Evolutionary conservation across 768 basidiomycete genomes (phyloP).

Genomic region (Lactarius trivialis): DNA sequence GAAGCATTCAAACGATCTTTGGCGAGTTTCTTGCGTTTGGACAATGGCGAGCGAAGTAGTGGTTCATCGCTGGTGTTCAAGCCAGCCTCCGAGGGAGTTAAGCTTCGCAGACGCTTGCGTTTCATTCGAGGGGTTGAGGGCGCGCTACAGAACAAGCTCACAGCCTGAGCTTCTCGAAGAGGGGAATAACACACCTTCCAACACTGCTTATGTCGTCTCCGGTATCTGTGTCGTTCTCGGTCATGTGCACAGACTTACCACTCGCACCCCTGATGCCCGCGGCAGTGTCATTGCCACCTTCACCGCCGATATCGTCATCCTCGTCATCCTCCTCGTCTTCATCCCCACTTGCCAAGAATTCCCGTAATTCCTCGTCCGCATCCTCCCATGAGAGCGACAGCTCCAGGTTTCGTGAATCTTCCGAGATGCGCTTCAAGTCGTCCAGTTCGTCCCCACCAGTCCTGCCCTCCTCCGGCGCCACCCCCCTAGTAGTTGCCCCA

Average conservation of each 20-base stretch:
- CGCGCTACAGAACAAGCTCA: constrained; percentile 25
- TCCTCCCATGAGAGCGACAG: constrained; percentile 21
- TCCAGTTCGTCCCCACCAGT: constrained; percentile 22
- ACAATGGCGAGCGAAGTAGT: constrained; percentile 56
- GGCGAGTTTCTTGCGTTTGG: constrained; percentile 74
- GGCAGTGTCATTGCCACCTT: constrained; percentile 30
- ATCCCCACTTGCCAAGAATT: constrained; percentile 22
- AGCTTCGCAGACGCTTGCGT: constrained; percentile 65
- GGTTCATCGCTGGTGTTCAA: constrained; percentile 34
- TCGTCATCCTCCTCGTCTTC: constrained; percentile 24
- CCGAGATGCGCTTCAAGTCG: constrained; percentile 17
- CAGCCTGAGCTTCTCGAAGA: constrained; percentile 2
- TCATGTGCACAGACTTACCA: constrained; percentile 27
- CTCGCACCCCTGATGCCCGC: neutral
- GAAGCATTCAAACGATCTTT: constrained; percentile 60
- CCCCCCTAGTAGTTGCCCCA: constrained; percentile 14
- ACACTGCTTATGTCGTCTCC: constrained; percentile 46
- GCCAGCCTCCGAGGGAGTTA: constrained; percentile 60
- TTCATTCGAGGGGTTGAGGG: constrained; percentile 41
- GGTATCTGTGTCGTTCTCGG: constrained; percentile 44
- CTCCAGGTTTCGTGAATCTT: constrained; percentile 14
- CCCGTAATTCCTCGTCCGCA: constrained; percentile 18
- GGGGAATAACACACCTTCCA: constrained; percentile 33
- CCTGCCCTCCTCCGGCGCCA: constrained; percentile 18
- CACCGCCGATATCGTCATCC: constrained; percentile 38